Percentiles rank a stretch among this genome's conserved stretches.
phyloP scores from a whole-genome alignment of 2,329 filamentous ascomycete species.

The Myrmaecium sp. region DNA sequence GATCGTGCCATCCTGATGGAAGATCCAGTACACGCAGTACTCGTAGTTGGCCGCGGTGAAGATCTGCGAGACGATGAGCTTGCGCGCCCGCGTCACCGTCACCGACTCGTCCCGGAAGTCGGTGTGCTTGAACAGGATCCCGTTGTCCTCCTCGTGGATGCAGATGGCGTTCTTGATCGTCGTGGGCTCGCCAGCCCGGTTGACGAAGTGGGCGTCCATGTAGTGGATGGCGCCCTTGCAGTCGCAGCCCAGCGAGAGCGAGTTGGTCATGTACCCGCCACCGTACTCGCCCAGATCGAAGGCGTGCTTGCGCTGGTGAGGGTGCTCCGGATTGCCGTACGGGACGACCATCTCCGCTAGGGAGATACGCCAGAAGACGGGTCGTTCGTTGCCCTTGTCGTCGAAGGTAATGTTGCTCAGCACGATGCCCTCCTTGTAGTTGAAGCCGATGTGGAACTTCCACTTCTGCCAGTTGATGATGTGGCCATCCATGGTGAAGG shows the following conservation, averaged over 20 bases:
- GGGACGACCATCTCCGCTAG: conserved; percentile 90
- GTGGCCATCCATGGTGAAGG: conserved; percentile 60
- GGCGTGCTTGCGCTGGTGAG: conserved; percentile 66
- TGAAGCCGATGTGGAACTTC: conserved; percentile 86
- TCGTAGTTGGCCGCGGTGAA: conserved; percentile 96
- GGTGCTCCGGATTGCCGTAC: conserved; percentile 65
- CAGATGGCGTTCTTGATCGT: conserved; percentile 90
- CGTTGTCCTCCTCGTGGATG: conserved; percentile 84
- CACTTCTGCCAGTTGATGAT: conserved; percentile 82
- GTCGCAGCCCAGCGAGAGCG: conserved; percentile 58
- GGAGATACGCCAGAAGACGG: conserved; percentile 77
- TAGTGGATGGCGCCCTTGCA: conserved; percentile 89
- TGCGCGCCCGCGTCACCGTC: conserved; percentile 71
- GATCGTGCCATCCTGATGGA: conserved; percentile 82
- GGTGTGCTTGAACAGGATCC: conserved; percentile 85
- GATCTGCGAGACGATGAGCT: conserved; percentile 75
- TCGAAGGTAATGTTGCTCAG: conserved; percentile 82
- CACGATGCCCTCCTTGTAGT: conserved; percentile 82
- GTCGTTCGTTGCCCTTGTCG: conserved; percentile 58
- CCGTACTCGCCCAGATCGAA: conserved; percentile 72
- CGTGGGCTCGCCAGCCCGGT: conserved; percentile 54
- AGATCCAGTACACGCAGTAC: conserved; percentile 76
- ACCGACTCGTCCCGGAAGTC: conserved; percentile 84
- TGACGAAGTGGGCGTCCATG: conserved; percentile 73
- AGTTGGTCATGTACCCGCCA: conserved; percentile 71